These are phyloP conservation scores for Flaveria ramosissima DNA, from an alignment of 129 eudicot genomes.

Conservation along the genomic window DNA sequence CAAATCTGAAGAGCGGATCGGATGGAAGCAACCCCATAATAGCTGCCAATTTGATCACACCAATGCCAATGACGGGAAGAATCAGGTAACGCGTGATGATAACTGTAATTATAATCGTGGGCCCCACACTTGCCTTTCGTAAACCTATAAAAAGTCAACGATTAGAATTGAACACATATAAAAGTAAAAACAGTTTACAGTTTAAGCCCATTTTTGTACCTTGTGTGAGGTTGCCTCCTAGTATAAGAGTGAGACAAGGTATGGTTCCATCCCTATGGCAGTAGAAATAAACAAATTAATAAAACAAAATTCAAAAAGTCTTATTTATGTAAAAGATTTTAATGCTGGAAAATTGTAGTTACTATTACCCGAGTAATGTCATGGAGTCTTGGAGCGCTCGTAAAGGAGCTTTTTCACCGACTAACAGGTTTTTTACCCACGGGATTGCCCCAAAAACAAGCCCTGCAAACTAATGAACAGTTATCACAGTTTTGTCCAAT, in stretches of 20 bases:
- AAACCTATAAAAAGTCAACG: constrained; percentile 45
- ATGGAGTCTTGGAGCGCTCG: constrained; percentile 68
- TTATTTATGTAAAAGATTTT: background rate
- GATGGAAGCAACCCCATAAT: constrained; percentile 61
- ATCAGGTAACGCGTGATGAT: constrained; percentile 56
- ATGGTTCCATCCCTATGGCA: constrained; percentile 66
- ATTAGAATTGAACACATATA: background rate
- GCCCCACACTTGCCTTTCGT: constrained; percentile 43
- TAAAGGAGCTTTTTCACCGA: constrained; percentile 77
- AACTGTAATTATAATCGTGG: constrained; percentile 42
- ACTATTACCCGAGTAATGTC: constrained; percentile 66
- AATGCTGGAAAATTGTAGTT: background rate
- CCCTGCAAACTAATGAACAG: constrained; percentile 55
- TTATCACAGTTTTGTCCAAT: background rate
- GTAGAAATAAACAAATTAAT: constrained; percentile 6
- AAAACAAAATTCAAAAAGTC: background rate
- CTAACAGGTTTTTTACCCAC: constrained; percentile 56
- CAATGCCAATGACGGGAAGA: constrained; percentile 67
- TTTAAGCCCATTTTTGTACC: constrained; percentile 43
- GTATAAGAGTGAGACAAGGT: constrained; percentile 82
- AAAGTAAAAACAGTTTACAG: background rate
- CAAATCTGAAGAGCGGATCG: constrained; percentile 75
- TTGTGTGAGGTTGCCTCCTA: constrained; percentile 54
- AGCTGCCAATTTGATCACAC: constrained; percentile 61
- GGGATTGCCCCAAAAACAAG: constrained; percentile 61